Conservation (phyloP, 306 rosid genomes). For the Prunus mume region DNA sequence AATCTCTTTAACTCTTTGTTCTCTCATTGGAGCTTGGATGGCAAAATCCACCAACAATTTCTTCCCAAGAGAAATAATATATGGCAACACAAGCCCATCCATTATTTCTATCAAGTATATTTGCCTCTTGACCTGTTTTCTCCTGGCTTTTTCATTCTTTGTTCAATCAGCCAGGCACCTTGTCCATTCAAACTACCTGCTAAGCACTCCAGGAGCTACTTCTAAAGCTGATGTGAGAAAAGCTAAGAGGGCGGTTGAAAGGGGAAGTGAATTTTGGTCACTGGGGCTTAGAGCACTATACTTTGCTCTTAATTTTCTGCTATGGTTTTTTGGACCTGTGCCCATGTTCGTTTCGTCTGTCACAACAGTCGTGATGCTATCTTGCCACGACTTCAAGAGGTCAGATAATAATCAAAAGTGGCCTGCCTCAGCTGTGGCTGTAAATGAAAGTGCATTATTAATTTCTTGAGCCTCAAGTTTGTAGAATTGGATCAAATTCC, state of each 20-base stretch:
- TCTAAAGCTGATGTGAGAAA: constrained; percentile 26
- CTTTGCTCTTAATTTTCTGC: constrained; percentile 58
- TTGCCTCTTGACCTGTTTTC: constrained; percentile 53
- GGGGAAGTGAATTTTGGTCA: constrained; percentile 74
- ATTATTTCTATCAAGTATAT: constrained; percentile 54
- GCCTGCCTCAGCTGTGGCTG: no score
- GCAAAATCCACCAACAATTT: constrained; percentile 22
- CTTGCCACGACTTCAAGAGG: constrained; percentile 41
- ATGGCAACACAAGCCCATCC: constrained; percentile 50
- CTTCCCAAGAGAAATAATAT: constrained; percentile 41
- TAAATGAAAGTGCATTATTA: not conserved
- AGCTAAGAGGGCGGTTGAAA: constrained; percentile 49
- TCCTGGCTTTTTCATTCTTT: constrained; percentile 66
- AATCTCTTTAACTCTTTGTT: constrained; percentile 56
- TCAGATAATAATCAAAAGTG: not conserved
- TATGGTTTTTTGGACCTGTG: constrained; percentile 83
- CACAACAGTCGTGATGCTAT: constrained; percentile 44
- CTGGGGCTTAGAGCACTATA: constrained; percentile 70
- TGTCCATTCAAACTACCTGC: constrained; percentile 62
- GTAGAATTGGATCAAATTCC: not conserved
- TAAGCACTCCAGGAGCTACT: constrained; percentile 51
- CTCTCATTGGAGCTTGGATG: constrained; percentile 76
- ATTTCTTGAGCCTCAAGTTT: not conserved
- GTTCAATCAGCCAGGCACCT: constrained; percentile 65
- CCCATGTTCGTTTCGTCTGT: constrained; percentile 63